phyloP scores from a whole-genome alignment of 257 asterid genomes.

The Solanum virginianum region DNA sequence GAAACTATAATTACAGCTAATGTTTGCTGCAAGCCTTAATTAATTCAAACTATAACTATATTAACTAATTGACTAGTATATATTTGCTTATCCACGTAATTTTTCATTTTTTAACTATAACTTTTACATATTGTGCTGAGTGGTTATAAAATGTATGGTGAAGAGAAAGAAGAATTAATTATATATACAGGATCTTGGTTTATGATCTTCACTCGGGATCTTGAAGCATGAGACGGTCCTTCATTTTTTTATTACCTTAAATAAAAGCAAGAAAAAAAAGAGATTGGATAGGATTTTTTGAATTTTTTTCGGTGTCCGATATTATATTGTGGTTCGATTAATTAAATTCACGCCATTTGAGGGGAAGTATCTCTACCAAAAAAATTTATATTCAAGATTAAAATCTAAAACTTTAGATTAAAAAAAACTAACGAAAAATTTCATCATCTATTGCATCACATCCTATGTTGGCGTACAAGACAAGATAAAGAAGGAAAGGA shows the following conservation, averaged over 20 bases:
- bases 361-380: not conserved
- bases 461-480: not conserved
- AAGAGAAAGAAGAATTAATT: not conserved
- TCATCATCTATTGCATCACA: not conserved
- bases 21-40: no score
- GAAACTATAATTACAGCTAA: no score
- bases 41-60: no score
- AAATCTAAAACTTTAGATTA: rapidly evolving
- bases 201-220: not conserved
- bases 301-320: not conserved
- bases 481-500: not conserved
- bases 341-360: not conserved
- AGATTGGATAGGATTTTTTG: not conserved
- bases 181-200: not conserved
- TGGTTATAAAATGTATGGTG: not conserved
- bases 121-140: not conserved
- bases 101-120: not conserved
- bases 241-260: not conserved
- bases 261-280: not conserved
- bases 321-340: not conserved
- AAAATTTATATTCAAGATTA: rapidly evolving
- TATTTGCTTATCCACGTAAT: no score
- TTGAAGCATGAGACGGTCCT: not conserved
- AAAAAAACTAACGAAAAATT: not conserved
- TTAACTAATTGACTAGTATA: no score